Evolutionary conservation across 495 filamentous ascomycete species (phyloP), one percentile per base, ranked within the genome.

Genomic region (Beverwykella pulmonaria): DNA sequence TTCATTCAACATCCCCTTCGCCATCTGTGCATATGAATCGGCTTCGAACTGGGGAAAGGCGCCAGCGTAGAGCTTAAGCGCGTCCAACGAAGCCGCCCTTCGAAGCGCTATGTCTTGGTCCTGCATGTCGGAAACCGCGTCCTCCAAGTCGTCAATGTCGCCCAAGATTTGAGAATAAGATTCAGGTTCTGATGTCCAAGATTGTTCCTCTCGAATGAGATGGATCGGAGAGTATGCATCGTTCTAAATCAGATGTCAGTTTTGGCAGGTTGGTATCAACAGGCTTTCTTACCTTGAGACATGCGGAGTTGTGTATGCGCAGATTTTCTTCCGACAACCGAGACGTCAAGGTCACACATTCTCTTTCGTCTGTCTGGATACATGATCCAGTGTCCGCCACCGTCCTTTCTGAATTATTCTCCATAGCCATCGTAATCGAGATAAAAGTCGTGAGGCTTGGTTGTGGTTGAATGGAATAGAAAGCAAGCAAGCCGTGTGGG

Each of bases 11-110:
- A 23, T 48, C 3, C 47, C 25, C 30, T 50, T 56, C 39, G 69
- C 61, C 36, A 65, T 26, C 69, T 65, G 68, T 17, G 65, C 61
- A 32, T 68, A 65, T 15, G 65, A 17, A 47, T 72, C 65, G 12
- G 65, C 54, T 48, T 57, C 52, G 2, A 41, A 49, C 10, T 49
- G 66, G 7, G 69, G 23, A 20, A 56, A 59, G 23, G 54, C 12
- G 15, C 60, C 56, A 17, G 20, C 10, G 48, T 72, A 72, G 15
- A 72, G 50, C 32, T 62, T 66, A 50, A 68, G 55, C 1, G 39
- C 61, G 5, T 71, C 56, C 19, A 34, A 22, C 14, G 63, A 58
- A 5, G 54, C 44, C 25, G n/a, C 27, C 23, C 47, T n/a, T 30
- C 54, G 53, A n/a, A 52, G n/a, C 10, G 53, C 53, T n/a, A 59